Percentiles rank a stretch among this genome's conserved stretches.
Conservation (phyloP, 306 rosid genomes). For the Cajanus cajan region DNA sequence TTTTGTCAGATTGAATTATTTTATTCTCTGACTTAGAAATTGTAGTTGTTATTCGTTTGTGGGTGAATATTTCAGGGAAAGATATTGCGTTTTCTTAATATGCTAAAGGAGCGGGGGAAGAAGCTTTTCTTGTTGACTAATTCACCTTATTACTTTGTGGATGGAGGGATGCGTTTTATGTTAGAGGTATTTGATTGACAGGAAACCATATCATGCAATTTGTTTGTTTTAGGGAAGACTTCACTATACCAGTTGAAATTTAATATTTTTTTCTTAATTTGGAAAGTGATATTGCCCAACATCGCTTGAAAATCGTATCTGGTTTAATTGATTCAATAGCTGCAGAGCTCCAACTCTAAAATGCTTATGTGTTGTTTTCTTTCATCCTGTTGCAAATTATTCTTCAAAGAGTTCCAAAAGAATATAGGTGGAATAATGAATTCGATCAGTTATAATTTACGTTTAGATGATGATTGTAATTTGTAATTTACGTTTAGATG, state of each 20-base stretch:
- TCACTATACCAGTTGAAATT: neutral
- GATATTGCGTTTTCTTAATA: constrained; percentile 69
- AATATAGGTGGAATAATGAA: constrained; percentile 5
- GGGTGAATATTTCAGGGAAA: constrained; percentile 58
- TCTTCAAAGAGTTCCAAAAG: neutral
- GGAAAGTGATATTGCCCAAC: constrained; percentile 1
- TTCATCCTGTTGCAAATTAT: constrained; percentile 8
- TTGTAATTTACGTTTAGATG: constrained; percentile 22
- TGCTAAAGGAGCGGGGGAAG: constrained; percentile 88
- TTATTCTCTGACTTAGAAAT: constrained; percentile 23
- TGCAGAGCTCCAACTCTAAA: constrained; percentile 2
- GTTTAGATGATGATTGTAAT: too few species aligned
- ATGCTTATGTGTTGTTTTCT: neutral
- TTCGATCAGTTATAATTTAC: constrained; percentile 12
- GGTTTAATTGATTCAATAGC: constrained; percentile 8
- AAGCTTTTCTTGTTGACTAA: constrained; percentile 91
- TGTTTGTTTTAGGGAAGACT: neutral
- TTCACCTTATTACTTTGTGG: constrained; percentile 92
- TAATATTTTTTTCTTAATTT: neutral
- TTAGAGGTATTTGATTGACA: constrained; percentile 62
- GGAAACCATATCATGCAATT: constrained; percentile 8
- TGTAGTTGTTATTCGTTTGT: constrained; percentile 11
- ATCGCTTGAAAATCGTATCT: neutral
- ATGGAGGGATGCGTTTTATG: constrained; percentile 93
- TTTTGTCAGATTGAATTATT: constrained; percentile 11